A percentile compares a stretch with the other conserved stretches of the same genome.
phyloP scores from a whole-genome alignment of 306 rosid species.

The Pachyrhizus erosus region DNA sequence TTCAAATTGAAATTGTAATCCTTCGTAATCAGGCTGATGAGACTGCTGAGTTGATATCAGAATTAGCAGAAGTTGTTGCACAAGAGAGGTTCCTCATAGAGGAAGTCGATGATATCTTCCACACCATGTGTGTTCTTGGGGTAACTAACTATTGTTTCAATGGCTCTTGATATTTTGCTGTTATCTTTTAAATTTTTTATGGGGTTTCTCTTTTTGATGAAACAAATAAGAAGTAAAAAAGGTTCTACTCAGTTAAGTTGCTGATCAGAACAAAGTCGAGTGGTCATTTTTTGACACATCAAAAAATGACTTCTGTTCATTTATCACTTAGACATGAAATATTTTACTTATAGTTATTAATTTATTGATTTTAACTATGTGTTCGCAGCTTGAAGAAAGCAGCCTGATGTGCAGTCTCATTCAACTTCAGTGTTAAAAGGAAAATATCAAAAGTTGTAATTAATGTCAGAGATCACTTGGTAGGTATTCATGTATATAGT shows the following conservation, averaged over 20 bases:
- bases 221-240: background rate
- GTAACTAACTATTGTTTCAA: conserved; percentile 43
- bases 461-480: background rate
- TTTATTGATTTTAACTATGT: background rate
- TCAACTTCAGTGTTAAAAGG: conserved; percentile 52
- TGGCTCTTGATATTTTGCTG: background rate
- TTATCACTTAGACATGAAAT: background rate
- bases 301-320: background rate
- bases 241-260: background rate
- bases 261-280: background rate
- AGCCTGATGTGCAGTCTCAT: conserved; percentile 58
- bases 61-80: conserved; percentile 64
- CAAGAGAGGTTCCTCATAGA: conserved; percentile 69
- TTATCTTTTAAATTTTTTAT: background rate
- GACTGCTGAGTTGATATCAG: conserved; percentile 52
- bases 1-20: background rate
- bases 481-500: conserved; percentile 11
- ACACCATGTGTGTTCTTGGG: conserved; percentile 54
- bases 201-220: background rate
- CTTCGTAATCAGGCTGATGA: conserved; percentile 57
- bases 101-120: conserved; percentile 59
- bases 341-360: background rate
- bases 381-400: conserved; percentile 60
- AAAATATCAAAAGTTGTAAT: conserved; percentile 22
- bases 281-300: background rate